phyloP scores from a whole-genome alignment of 495 filamentous ascomycete genomes.

The Penicillium flavigenum region DNA sequence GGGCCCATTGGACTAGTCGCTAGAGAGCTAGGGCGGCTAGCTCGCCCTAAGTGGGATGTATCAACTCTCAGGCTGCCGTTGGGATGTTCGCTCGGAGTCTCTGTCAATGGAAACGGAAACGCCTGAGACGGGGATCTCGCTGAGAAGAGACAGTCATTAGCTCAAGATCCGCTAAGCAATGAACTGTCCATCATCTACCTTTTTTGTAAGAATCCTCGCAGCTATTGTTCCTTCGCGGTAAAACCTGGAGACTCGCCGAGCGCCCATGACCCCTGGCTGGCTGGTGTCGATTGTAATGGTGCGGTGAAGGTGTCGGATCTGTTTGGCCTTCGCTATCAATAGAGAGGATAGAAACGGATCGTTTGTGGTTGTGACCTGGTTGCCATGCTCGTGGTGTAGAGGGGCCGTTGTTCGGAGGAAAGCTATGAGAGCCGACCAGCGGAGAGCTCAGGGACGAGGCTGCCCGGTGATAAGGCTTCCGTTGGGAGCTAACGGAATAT shows the following conservation, averaged over 20 bases:
- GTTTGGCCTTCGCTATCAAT: slow-evolving; percentile 63
- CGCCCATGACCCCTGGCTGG: slow-evolving; percentile 67
- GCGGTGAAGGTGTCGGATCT: slow-evolving; percentile 41
- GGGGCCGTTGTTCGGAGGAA: slow-evolving; percentile 40
- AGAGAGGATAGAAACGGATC: slow-evolving; percentile 95
- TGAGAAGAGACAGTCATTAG: not conserved
- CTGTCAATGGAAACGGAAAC: slow-evolving; percentile 29
- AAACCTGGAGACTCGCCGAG: slow-evolving; percentile 80
- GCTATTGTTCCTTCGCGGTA: slow-evolving; percentile 55
- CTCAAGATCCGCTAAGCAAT: not conserved
- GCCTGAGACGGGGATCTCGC: slow-evolving; percentile 16
- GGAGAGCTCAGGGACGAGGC: slow-evolving; percentile 49
- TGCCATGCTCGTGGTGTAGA: slow-evolving; percentile 42
- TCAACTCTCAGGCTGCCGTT: slow-evolving; percentile 32
- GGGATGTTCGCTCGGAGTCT: slow-evolving; percentile 31
- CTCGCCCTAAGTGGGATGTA: slow-evolving; percentile 27
- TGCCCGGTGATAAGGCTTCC: slow-evolving; percentile 40
- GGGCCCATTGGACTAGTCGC: slow-evolving; percentile 32
- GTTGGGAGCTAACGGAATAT: slow-evolving; percentile 34
- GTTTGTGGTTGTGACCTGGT: slow-evolving; percentile 55
- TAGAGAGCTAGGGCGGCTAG: slow-evolving; percentile 26
- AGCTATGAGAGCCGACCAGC: slow-evolving; percentile 46
- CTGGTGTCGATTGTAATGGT: slow-evolving; percentile 36
- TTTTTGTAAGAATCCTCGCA: slow-evolving; percentile 40
- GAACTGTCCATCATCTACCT: slow-evolving; percentile 35